These are phyloP conservation scores for Petunia hybrid DNA, from an alignment of 305 asterid species.

Conservation along the genomic window DNA sequence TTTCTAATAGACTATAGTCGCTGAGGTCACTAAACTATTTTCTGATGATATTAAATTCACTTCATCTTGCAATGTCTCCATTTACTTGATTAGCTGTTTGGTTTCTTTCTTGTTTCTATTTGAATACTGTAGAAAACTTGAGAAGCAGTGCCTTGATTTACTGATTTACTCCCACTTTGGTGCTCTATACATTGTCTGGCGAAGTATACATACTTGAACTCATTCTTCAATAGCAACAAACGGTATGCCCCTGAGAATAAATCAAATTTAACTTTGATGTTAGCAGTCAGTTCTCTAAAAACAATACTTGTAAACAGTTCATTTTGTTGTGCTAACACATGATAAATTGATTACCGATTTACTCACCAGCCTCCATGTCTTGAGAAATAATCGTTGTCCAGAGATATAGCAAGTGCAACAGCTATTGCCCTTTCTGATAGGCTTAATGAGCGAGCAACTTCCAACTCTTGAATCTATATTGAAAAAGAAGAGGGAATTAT, in stretches of 20 bases:
- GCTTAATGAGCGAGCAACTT: constrained; percentile 71
- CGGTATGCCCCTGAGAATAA: constrained; percentile 44
- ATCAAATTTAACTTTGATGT: constrained; percentile 13
- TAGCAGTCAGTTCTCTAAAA: background rate
- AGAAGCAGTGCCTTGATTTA: background rate
- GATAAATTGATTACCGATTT: constrained; percentile 20
- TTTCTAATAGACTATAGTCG: no score
- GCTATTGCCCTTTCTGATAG: constrained; percentile 92
- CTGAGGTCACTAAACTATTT: no score
- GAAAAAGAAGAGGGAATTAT: constrained; percentile 18
- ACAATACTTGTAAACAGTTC: constrained; percentile 4
- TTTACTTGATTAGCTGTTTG: no score
- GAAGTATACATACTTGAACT: constrained; percentile 1
- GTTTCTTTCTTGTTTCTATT: background rate
- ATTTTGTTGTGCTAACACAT: background rate
- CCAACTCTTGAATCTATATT: constrained; percentile 74
- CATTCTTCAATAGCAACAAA: constrained; percentile 43
- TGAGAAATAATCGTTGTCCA: constrained; percentile 95
- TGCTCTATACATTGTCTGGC: background rate
- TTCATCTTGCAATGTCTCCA: no score
- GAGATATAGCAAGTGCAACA: constrained; percentile 89
- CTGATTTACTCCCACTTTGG: background rate
- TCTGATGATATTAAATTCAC: no score
- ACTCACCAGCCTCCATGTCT: constrained; percentile 95
- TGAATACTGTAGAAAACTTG: constrained; percentile 1